Evolutionary conservation across 1,284 basidiomycete species (phyloP).

Genomic region (Thecaphora thlaspeos): DNA sequence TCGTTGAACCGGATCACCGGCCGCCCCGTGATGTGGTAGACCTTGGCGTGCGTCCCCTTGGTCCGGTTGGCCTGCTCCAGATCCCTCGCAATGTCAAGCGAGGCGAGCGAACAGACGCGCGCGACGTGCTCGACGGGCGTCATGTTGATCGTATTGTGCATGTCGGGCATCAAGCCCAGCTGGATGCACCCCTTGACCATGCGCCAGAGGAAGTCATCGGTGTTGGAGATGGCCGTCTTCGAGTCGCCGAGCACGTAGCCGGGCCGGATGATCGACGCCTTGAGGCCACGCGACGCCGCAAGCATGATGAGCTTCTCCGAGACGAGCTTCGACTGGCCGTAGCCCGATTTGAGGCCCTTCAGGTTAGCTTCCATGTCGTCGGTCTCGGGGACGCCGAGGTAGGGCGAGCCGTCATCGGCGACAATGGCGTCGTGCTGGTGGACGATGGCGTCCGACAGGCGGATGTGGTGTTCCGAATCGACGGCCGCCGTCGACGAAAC

Average conservation of each 20-base stretch:
- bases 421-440: conserved; percentile 19
- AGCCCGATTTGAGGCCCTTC: conserved; percentile 77
- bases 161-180: conserved; percentile 90
- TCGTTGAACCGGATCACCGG: conserved; percentile 88
- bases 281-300: conserved; percentile 79
- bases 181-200: conserved; percentile 97
- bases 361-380: conserved; percentile 90
- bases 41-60: conserved; percentile 63
- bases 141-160: conserved; percentile 98
- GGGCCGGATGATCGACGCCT: conserved; percentile 85
- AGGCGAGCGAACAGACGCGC: conserved; percentile 66
- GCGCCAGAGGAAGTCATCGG: conserved; percentile 98
- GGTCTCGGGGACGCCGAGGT: conserved; percentile 75
- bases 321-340: conserved; percentile 98
- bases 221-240: conserved; percentile 78
- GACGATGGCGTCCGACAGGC: conserved; percentile 69
- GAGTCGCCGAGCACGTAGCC: conserved; percentile 97
- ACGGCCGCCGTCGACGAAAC: conserved; percentile 92
- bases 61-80: conserved; percentile 62
- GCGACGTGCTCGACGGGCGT: conserved; percentile 97
- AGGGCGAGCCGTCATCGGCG: conserved; percentile 15
- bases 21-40: conserved; percentile 83
- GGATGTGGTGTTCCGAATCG: conserved; percentile 86
- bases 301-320: conserved; percentile 91
- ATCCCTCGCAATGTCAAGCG: conserved; percentile 29